Percentiles rank a stretch among this genome's conserved stretches.
phyloP scores from a whole-genome alignment of 495 filamentous ascomycete genomes.

The Bacidia gigantensis region DNA sequence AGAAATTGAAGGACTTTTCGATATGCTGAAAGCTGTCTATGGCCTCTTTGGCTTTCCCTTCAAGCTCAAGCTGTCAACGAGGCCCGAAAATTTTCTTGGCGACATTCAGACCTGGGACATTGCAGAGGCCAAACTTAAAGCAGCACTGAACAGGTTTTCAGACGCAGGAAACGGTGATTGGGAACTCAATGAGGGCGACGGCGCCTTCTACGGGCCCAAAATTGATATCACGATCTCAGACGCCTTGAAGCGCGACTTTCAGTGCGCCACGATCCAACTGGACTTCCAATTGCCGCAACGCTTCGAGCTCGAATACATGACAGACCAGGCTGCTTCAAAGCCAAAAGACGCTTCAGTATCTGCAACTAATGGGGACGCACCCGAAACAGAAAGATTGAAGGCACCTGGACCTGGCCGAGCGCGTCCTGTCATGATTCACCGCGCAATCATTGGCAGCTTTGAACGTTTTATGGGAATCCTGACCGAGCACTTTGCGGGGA shows the following conservation, averaged over 20 bases:
- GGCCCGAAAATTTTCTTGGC: constrained; percentile 85
- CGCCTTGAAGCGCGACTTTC: constrained; percentile 60
- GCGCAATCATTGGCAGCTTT: constrained; percentile 84
- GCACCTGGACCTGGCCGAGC: constrained; percentile 56
- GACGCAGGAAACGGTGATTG: constrained; percentile 52
- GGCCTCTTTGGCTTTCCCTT: constrained; percentile 89
- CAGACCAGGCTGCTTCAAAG: constrained; percentile 38
- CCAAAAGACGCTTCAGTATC: constrained; percentile 24
- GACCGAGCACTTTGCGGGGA: constrained; percentile 88
- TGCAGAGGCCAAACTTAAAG: constrained; percentile 65
- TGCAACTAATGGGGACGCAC: constrained; percentile 21
- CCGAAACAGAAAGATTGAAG: constrained; percentile 27
- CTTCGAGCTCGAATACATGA: constrained; percentile 75
- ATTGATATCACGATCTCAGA: constrained; percentile 88
- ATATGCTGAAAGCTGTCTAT: constrained; percentile 73
- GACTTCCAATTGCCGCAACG: constrained; percentile 85
- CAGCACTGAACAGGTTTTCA: constrained; percentile 65
- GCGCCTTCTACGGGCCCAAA: constrained; percentile 94
- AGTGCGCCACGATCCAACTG: constrained; percentile 95
- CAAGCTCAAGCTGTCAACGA: constrained; percentile 87
- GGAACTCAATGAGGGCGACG: constrained; percentile 84
- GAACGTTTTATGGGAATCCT: constrained; percentile 92
- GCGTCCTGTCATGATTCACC: constrained; percentile 92
- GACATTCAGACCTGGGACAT: constrained; percentile 75
- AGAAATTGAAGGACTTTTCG: constrained; percentile 78